Evolutionary conservation across 306 rosid genomes (phyloP), one percentile per base, ranked within the genome.

Genomic region (Fragaria ananassa): DNA sequence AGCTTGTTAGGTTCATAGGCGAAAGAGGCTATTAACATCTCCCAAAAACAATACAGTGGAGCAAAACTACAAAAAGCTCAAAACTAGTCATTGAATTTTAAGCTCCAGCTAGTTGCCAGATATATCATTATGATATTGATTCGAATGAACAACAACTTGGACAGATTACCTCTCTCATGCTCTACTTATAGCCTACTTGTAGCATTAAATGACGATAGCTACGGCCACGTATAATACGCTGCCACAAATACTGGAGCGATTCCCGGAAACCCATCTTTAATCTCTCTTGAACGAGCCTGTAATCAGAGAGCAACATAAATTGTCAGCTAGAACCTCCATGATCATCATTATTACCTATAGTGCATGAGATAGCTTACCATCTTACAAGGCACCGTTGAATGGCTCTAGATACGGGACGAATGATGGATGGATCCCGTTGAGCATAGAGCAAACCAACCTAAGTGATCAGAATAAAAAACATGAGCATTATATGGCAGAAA

Each of bases 161-260:
- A 80, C 14, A 56, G 23, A 61, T 45, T 72, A 89, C 97, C 83
- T 88, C 74, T 77, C 35, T 25, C 66, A 70, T 42, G 46, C 64
- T 79, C 86, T 92, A 88, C 80, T 95, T 95, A 37, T 85, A 87
- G 79, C 97, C 96, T 63, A 77, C 23, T 88, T 92, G 84, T 68
- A 86, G 83, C 97, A 95, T 89, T 87, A 95, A 82, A 87, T 95
- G 99, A 76, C 96, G 99, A 87, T 95, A 95, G 85, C 89, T 89
- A 69, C 97, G 98, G 37, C 98, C 98, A 1, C 96, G 88, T 21
- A 92, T 72, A 77, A 71, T 65, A 84, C 96, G 79, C 70, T 95
- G 99, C 97, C 96, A 95, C 54, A 74, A 67, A 86, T 84, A 95
- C 81, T 39, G 83, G 70, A 92, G 80, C 70, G 53, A 46, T 21